Conservation (phyloP, 176 grass and related monocot genomes). For the Triticum urartu region DNA sequence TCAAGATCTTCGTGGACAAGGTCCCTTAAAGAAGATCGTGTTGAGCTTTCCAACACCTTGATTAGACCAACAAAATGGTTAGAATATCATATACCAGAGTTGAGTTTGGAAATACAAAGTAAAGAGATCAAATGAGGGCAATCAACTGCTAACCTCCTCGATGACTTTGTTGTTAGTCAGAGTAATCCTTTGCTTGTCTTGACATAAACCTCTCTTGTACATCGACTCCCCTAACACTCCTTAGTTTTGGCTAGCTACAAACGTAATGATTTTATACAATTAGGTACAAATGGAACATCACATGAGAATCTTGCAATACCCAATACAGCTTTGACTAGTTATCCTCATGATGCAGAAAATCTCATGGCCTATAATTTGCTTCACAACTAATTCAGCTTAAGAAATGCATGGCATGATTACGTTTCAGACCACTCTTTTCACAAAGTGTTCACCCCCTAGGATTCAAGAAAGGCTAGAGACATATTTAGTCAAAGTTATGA, state of each 20-base stretch:
- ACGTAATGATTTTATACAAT: not conserved
- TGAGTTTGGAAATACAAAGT: not conserved
- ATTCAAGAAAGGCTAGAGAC: not conserved
- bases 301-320: not conserved
- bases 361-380: not conserved
- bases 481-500: not conserved
- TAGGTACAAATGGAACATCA: not conserved
- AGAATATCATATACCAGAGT: not conserved
- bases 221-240: constrained; percentile 71
- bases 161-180: constrained; percentile 66
- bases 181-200: constrained; percentile 76
- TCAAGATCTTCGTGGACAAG: constrained; percentile 60
- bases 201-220: constrained; percentile 73
- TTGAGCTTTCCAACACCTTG: constrained; percentile 54
- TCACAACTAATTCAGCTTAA: not conserved
- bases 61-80: not conserved
- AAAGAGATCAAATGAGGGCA: not conserved
- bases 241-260: constrained; percentile 66
- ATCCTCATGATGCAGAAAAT: not conserved
- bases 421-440: not conserved
- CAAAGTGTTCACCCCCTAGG: not conserved
- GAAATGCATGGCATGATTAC: not conserved
- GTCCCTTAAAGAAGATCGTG: constrained; percentile 65
- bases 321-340: not conserved
- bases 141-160: constrained; percentile 36